Evolutionary conservation across 108 stramenopile genomes (phyloP), one percentile per base, ranked within the genome.

Genomic region (Epithemia pelagica): DNA sequence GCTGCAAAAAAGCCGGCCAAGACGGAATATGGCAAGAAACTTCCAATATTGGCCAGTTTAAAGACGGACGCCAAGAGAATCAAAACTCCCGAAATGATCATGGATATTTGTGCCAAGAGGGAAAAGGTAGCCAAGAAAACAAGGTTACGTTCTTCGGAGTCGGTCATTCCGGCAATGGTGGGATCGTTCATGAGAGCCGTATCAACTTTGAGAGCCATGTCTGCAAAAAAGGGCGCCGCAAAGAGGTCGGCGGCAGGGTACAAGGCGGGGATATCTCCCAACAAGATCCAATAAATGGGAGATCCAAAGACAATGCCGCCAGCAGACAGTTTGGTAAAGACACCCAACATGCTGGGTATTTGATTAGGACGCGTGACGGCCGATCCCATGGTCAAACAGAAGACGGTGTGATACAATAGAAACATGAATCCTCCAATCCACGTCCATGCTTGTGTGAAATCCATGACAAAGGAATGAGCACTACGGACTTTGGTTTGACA

Each of bases 1-100:
- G 85, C 75, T 20, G 84, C 62, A 70, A 90, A 90, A 63, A 90
- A 90, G 10, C 89, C 89, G 64, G 83, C 84, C 10, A 90, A 66
- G 2, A 90, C 89, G 18, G 82, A 69, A 67, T 78, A 87, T 0
- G 89, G 89, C 22, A 90, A 69, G 62, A 80, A 90, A 0, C 78
- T 66, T 15, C 85, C 89, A 7, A 87, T 32, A 69, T 87, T 90
- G 33, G 84, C 89, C 25, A 90, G 59, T 65, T 80, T 76, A 52
- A 84, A 77, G 33, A 76, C 70, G 19, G 68, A 58, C 1, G 85
- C 85, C 2, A 73, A 54, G 1, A 87, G 28, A 1, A 83, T 56
- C 0, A 90, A 54, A 1, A 62, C 19, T 0, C 75, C 82, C 5
- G 73, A 72, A 8, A 87, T 27, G 3, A 61, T 21, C 66, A 83